Conservation (phyloP, 2,329 filamentous ascomycete species). For the Colletotrichum liaoningense region DNA sequence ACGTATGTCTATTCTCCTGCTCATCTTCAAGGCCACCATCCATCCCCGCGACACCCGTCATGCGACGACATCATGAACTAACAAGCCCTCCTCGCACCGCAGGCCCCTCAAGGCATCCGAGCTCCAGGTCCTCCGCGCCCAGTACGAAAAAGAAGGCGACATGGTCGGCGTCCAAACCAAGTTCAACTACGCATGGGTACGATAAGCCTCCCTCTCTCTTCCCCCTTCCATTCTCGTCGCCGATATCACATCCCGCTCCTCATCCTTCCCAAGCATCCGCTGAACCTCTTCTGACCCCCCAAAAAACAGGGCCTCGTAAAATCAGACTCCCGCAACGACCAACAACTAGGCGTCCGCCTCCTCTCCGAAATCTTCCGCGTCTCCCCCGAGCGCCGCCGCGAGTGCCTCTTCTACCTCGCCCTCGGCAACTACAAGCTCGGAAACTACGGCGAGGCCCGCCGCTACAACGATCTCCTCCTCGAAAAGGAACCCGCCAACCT, state of each 20-base stretch:
- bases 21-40: neutral
- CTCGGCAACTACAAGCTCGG: slow-evolving; percentile 98
- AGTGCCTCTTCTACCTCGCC: slow-evolving; percentile 98
- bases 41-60: neutral
- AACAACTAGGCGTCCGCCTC: slow-evolving; percentile 93
- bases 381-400: slow-evolving; percentile 90
- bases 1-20: slow-evolving; percentile 66
- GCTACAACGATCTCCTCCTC: slow-evolving; percentile 93
- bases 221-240: too few species aligned
- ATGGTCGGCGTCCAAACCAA: slow-evolving; percentile 98
- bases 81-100: slow-evolving; percentile 22
- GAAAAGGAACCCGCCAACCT: slow-evolving; percentile 93
- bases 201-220: slow-evolving; percentile 35
- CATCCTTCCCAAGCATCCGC: too few species aligned
- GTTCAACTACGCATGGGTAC: slow-evolving; percentile 99
- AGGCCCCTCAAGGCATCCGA: slow-evolving; percentile 92
- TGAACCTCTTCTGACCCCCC: neutral
- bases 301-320: slow-evolving; percentile 86
- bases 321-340: slow-evolving; percentile 83
- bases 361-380: slow-evolving; percentile 97
- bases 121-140: slow-evolving; percentile 89
- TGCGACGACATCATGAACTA: neutral
- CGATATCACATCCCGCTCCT: too few species aligned
- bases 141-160: slow-evolving; percentile 97
- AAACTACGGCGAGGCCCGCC: slow-evolving; percentile 93